phyloP scores from a whole-genome alignment of 495 filamentous ascomycete genomes.

The Astrothelium macrocarpum region DNA sequence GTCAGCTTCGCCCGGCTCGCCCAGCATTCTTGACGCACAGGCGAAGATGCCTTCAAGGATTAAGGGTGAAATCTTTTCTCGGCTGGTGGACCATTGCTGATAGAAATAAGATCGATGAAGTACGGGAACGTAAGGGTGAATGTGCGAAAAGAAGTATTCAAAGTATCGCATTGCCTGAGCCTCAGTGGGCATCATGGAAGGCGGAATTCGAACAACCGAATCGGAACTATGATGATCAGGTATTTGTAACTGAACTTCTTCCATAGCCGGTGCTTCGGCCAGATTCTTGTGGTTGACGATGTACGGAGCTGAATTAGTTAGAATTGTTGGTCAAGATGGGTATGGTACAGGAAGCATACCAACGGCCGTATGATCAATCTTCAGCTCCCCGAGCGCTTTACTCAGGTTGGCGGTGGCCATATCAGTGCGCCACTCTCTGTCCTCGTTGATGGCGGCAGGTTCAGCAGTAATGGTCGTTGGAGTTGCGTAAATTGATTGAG shows the following conservation, averaged over 20 bases:
- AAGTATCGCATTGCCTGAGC: slow-evolving; percentile 78
- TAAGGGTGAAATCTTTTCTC: slow-evolving; percentile 80
- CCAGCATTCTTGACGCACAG: slow-evolving; percentile 72
- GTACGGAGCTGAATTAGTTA: slow-evolving; percentile 61
- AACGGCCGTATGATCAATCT: slow-evolving; percentile 78
- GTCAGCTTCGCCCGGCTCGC: slow-evolving; percentile 72
- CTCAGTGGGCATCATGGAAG: slow-evolving; percentile 87
- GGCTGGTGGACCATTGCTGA: slow-evolving; percentile 82
- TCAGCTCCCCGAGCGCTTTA: slow-evolving; percentile 44
- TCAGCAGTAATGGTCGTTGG: neutral
- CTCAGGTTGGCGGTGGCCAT: slow-evolving; percentile 8
- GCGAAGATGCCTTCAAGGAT: slow-evolving; percentile 94
- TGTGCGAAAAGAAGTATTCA: slow-evolving; percentile 82
- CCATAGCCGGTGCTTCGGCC: slow-evolving; percentile 63
- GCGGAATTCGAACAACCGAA: slow-evolving; percentile 75
- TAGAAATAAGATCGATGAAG: slow-evolving; percentile 77
- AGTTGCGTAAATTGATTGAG: neutral
- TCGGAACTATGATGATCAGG: slow-evolving; percentile 60
- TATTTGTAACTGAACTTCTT: slow-evolving; percentile 54
- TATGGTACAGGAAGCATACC: slow-evolving; percentile 49
- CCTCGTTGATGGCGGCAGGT: neutral
- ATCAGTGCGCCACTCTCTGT: neutral
- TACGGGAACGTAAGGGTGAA: slow-evolving; percentile 95
- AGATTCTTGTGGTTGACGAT: slow-evolving; percentile 59
- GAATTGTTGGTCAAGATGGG: neutral